Percentiles rank a stretch among this genome's conserved stretches.
These are phyloP conservation scores for Suillus subluteus DNA, from an alignment of 768 basidiomycete species.

Conservation along the genomic window DNA sequence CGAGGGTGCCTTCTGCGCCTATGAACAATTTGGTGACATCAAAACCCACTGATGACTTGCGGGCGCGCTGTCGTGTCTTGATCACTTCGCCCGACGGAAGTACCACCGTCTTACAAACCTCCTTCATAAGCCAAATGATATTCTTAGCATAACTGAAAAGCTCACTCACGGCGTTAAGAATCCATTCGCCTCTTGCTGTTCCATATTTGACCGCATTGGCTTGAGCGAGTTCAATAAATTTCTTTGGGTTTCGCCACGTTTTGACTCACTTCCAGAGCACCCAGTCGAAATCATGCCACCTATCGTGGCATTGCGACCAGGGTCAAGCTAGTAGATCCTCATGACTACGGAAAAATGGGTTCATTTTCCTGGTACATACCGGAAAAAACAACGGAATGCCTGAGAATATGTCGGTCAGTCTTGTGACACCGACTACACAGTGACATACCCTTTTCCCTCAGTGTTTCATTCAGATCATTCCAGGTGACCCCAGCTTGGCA, in stretches of 20 bases:
- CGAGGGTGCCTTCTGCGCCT: slow-evolving; percentile 84
- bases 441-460: slow-evolving; percentile 54
- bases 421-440: neutral
- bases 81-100: slow-evolving; percentile 81
- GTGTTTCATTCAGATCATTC: slow-evolving; percentile 69
- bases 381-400: slow-evolving; percentile 23
- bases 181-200: slow-evolving; percentile 84
- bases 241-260: neutral
- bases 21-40: slow-evolving; percentile 84
- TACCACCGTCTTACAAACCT: slow-evolving; percentile 63
- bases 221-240: slow-evolving; percentile 24
- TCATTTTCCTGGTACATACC: slow-evolving; percentile 8
- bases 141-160: neutral
- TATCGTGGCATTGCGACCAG: slow-evolving; percentile 52
- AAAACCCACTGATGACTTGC: slow-evolving; percentile 84
- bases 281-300: slow-evolving; percentile 86
- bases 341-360: neutral
- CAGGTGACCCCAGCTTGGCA: slow-evolving; percentile 78
- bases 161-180: slow-evolving; percentile 66
- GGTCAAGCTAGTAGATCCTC: slow-evolving; percentile 16
- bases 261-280: slow-evolving; percentile 70
- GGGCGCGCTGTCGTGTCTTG: slow-evolving; percentile 74
- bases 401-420: slow-evolving; percentile 10
- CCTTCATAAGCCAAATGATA: slow-evolving; percentile 6
- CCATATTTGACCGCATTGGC: slow-evolving; percentile 81